These are phyloP conservation scores for Ustilago curta DNA, from an alignment of 1,284 basidiomycete species.

Conservation along the genomic window DNA sequence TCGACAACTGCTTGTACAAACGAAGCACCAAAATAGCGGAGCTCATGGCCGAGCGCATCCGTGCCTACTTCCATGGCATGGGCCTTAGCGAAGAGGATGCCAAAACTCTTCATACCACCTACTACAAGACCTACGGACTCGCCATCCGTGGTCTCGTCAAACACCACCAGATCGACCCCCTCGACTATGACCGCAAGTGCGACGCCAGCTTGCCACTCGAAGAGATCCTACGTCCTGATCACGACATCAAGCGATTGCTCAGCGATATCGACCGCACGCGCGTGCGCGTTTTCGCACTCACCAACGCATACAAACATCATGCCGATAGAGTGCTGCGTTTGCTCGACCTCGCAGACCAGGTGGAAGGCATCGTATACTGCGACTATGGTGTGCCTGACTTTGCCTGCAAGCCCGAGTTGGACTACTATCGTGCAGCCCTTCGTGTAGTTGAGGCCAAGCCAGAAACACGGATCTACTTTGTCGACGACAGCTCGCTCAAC, in stretches of 20 bases:
- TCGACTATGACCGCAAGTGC: constrained; percentile 87
- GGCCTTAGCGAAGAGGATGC: constrained; percentile 80
- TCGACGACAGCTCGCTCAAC: constrained; percentile 67
- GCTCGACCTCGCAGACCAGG: constrained; percentile 78
- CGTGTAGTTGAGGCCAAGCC: constrained; percentile 39
- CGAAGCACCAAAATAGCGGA: constrained; percentile 75
- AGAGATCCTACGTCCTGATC: constrained; percentile 79
- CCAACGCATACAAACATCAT: constrained; percentile 75
- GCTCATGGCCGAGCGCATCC: constrained; percentile 82
- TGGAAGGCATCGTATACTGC: constrained; percentile 85
- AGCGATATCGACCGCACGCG: constrained; percentile 82
- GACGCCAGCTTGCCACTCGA: constrained; percentile 86
- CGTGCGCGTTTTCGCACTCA: constrained; percentile 72
- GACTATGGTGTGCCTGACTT: constrained; percentile 79
- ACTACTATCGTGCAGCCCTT: constrained; percentile 61
- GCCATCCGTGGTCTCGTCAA: constrained; percentile 83
- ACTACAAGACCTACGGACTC: constrained; percentile 82
- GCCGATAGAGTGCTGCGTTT: constrained; percentile 83
- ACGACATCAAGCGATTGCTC: constrained; percentile 77
- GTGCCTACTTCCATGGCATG: constrained; percentile 81
- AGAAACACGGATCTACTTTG: constrained; percentile 57
- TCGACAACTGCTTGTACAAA: constrained; percentile 84
- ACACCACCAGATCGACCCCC: constrained; percentile 84
- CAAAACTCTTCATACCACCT: constrained; percentile 78
- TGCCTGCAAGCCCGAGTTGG: constrained; percentile 81